phyloP scores from a whole-genome alignment of 2,329 filamentous ascomycete genomes.

The Monosporascus sp. region DNA sequence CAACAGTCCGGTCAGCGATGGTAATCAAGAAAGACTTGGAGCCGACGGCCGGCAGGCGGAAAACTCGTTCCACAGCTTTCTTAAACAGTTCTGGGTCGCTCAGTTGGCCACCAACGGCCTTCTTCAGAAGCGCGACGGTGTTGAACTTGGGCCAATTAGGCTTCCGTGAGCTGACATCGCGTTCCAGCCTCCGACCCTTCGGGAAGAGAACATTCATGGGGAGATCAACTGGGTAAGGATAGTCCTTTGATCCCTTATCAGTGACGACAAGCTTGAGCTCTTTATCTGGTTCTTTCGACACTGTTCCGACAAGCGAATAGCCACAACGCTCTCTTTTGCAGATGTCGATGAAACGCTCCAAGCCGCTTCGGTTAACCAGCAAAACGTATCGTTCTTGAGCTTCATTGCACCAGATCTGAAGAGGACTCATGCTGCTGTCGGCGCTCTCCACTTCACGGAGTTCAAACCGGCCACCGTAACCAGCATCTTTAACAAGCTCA shows the following conservation, averaged over 20 bases:
- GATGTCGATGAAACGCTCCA: constrained; percentile 70
- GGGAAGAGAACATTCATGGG: constrained; percentile 27
- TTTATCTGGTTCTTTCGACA: constrained; percentile 53
- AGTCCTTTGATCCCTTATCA: constrained; percentile 20
- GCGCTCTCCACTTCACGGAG: constrained; percentile 90
- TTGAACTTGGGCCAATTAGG: constrained; percentile 52
- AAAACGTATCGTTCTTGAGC: constrained; percentile 95
- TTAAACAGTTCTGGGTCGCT: constrained; percentile 49
- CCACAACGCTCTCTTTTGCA: constrained; percentile 79
- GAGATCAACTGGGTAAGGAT: constrained; percentile 23
- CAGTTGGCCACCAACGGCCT: constrained; percentile 72
- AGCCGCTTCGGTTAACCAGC: constrained; percentile 72
- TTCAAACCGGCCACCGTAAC: constrained; percentile 86
- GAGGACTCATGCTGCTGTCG: constrained; percentile 86
- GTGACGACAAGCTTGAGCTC: constrained; percentile 67
- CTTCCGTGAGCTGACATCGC: constrained; percentile 20
- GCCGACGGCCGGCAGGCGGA: constrained; percentile 84
- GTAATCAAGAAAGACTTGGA: constrained; percentile 97
- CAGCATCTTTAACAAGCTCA: constrained; percentile 71
- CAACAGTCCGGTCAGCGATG: constrained; percentile 88
- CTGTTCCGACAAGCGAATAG: constrained; percentile 85
- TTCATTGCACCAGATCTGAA: constrained; percentile 98
- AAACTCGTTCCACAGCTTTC: constrained; percentile 74
- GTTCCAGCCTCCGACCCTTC: constrained; percentile 21
- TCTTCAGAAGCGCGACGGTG: constrained; percentile 57